These are phyloP conservation scores for Xylaria sp. DNA, from an alignment of 2,329 filamentous ascomycete genomes.

Conservation along the genomic window DNA sequence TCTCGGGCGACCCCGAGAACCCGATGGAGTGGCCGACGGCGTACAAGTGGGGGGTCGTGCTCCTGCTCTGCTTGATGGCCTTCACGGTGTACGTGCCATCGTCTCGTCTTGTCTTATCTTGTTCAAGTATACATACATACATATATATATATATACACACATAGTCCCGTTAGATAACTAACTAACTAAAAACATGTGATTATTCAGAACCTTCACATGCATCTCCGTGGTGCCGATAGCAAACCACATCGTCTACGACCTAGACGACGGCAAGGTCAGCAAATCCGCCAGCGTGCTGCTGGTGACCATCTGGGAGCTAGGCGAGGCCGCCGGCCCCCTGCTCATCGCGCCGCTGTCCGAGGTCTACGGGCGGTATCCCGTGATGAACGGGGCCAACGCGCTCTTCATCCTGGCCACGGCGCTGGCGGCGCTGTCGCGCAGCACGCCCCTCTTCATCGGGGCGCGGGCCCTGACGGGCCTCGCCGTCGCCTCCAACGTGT, in stretches of 20 bases:
- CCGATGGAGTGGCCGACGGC: conserved; percentile 62
- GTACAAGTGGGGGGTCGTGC: conserved; percentile 65
- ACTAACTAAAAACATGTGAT: too few relatives aligned
- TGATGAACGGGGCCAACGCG: conserved; percentile 64
- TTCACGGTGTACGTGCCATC: conserved; percentile 63
- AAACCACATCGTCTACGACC: conserved; percentile 60
- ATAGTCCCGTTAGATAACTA: too few relatives aligned
- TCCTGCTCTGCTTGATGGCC: conserved; percentile 62
- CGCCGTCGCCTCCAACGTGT: conserved; percentile 71
- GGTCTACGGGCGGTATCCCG: conserved; percentile 64
- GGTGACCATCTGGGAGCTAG: conserved; percentile 76
- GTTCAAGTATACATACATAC: too few relatives aligned
- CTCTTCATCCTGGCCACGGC: conserved; percentile 62
- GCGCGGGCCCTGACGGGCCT: conserved; percentile 69
- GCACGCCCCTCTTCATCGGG: conserved; percentile 59
- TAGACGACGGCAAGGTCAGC: conserved; percentile 52
- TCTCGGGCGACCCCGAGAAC: conserved; percentile 59
- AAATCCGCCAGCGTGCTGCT: conserved; percentile 67
- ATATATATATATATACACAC: too few relatives aligned
- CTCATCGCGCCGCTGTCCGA: conserved; percentile 72
- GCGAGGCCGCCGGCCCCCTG: conserved; percentile 69
- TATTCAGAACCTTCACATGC: conserved; percentile 69
- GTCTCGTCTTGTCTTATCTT: too few relatives aligned
- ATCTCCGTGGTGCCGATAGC: conserved; percentile 66
- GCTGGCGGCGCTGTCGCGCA: conserved; percentile 58